Percentiles rank a stretch among this genome's conserved stretches.
Conservation (phyloP, 75 land plant genomes). For the Chamaecyparis obtusa region DNA sequence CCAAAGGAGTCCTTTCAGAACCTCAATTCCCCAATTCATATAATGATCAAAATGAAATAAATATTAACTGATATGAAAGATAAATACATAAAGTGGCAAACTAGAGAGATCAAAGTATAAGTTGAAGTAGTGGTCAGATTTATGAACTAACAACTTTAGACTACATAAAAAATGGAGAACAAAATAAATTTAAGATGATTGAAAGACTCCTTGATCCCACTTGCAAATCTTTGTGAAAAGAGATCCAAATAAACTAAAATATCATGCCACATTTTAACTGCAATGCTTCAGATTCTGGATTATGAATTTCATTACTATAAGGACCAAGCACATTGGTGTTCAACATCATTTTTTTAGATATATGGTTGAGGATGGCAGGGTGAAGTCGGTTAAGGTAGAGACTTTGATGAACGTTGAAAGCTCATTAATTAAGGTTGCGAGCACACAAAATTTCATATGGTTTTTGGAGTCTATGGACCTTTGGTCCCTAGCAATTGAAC, state of each 20-base stretch:
- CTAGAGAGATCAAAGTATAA: conserved; percentile 54
- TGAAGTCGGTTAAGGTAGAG: too few species aligned
- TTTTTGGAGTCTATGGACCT: too few species aligned
- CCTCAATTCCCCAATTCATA: conserved; percentile 64
- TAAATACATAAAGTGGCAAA: conserved; percentile 36
- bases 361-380: too few species aligned
- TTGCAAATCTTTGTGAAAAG: background rate
- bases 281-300: background rate
- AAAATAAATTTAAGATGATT: background rate
- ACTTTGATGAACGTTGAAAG: too few species aligned
- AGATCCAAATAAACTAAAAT: background rate
- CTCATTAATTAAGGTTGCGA: too few species aligned
- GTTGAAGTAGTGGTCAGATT: background rate
- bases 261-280: too few species aligned
- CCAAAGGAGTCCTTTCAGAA: conserved; percentile 61
- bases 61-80: conserved; percentile 55
- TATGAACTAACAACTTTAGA: background rate
- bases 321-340: too few species aligned
- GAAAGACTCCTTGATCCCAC: background rate
- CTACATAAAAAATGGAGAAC: background rate
- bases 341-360: too few species aligned
- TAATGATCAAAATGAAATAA: conserved; percentile 5
- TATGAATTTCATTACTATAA: background rate
- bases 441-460: too few species aligned
- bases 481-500: too few species aligned